phyloP scores from a whole-genome alignment of 2,329 filamentous ascomycete genomes.

The Pseudogymnoascus sp. region DNA sequence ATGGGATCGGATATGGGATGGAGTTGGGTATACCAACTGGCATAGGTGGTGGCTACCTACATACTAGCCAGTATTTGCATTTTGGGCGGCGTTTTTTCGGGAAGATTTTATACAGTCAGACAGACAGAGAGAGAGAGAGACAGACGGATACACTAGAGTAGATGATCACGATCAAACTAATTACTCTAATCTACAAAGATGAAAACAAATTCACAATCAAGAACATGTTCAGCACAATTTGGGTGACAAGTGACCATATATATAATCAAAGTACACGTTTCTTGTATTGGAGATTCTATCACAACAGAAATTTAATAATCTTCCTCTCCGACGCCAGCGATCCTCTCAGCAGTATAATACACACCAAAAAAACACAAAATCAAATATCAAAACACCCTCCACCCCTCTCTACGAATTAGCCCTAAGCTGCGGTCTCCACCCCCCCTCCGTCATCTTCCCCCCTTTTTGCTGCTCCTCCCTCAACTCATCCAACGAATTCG shows the following conservation, averaged over 20 bases:
- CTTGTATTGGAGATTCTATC: neutral
- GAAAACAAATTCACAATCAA: neutral
- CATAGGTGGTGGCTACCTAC: neutral
- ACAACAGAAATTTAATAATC: neutral
- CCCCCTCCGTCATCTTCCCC: neutral
- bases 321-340: neutral
- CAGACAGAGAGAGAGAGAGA: neutral
- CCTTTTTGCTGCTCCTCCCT: neutral
- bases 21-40: conserved; percentile 7
- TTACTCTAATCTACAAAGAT: neutral
- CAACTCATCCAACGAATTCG: neutral
- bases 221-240: neutral
- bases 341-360: neutral
- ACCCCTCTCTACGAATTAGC: neutral
- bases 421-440: neutral
- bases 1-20: conserved; percentile 4
- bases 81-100: neutral
- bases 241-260: neutral
- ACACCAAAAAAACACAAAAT: neutral
- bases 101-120: neutral
- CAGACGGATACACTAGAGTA: neutral
- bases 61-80: conserved; percentile 1
- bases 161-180: neutral
- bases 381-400: conserved; percentile 3
- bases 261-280: neutral